Conservation (phyloP, 2,329 filamentous ascomycete species). For the Biscogniauxia mediterranea region DNA sequence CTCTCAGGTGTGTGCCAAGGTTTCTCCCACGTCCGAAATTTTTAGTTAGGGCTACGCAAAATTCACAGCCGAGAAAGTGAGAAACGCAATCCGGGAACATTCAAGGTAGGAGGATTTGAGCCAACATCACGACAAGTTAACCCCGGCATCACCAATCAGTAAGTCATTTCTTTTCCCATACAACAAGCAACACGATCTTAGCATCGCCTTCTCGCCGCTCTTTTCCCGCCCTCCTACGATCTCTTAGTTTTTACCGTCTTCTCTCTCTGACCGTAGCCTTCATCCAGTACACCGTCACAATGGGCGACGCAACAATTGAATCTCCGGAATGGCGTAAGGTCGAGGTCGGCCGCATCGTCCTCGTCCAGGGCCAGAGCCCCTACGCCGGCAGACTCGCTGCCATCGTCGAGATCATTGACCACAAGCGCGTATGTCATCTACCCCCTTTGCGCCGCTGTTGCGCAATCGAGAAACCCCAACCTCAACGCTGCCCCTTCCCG, state of each 20-base stretch:
- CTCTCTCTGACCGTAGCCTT: slow-evolving; percentile 24
- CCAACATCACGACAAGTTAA: slow-evolving; percentile 26
- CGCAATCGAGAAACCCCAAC: slow-evolving; percentile 3
- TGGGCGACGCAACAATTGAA: slow-evolving; percentile 81
- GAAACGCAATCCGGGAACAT: slow-evolving; percentile 21
- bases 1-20: background rate
- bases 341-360: slow-evolving; percentile 96
- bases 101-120: slow-evolving; percentile 28
- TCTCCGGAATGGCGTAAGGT: slow-evolving; percentile 90
- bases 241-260: background rate
- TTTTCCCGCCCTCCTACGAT: background rate
- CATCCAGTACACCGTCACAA: slow-evolving; percentile 61
- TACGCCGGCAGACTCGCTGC: slow-evolving; percentile 83
- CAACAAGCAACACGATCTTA: slow-evolving; percentile 2
- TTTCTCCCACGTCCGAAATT: slow-evolving; percentile 16
- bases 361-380: slow-evolving; percentile 78
- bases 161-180: slow-evolving; percentile 16
- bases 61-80: slow-evolving; percentile 15
- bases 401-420: slow-evolving; percentile 99
- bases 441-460: background rate
- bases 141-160: slow-evolving; percentile 24
- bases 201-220: background rate
- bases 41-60: slow-evolving; percentile 27
- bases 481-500: background rate
- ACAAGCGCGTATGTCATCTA: slow-evolving; percentile 91